phyloP scores from a whole-genome alignment of 2,329 filamentous ascomycete genomes.

The Scytalidium sp. region DNA sequence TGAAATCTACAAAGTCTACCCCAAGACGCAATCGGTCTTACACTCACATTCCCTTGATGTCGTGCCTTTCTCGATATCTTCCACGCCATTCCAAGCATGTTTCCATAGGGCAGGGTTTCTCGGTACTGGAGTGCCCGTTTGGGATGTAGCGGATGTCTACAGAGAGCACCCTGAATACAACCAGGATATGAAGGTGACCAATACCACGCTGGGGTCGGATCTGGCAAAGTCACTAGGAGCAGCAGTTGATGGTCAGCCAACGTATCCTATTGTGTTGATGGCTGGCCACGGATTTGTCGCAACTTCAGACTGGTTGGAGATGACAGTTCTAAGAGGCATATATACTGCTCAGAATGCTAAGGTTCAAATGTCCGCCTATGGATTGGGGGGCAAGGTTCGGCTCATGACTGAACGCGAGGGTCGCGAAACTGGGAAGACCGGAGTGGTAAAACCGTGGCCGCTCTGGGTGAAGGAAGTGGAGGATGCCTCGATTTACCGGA shows the following conservation, averaged over 20 bases:
- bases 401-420: constrained; percentile 15
- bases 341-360: constrained; percentile 42
- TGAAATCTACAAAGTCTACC: constrained; percentile 41
- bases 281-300: constrained; percentile 41
- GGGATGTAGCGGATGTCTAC: constrained; percentile 28
- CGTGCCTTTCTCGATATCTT: constrained; percentile 37
- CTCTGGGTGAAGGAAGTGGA: constrained; percentile 29
- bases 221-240: constrained; percentile 31
- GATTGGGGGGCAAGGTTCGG: constrained; percentile 5
- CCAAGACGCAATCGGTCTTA: constrained; percentile 35
- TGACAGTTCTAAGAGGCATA: constrained; percentile 37
- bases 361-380: constrained; percentile 37
- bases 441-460: constrained; percentile 22
- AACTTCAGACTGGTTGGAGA: constrained; percentile 32
- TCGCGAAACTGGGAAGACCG: constrained; percentile 17
- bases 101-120: constrained; percentile 44
- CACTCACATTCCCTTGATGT: constrained; percentile 42
- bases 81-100: constrained; percentile 36
- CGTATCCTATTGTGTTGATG: constrained; percentile 39
- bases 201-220: constrained; percentile 27
- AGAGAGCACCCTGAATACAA: constrained; percentile 21
- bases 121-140: constrained; percentile 27
- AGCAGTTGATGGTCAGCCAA: too few species aligned
- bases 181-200: constrained; percentile 36
- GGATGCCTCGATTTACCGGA: constrained; percentile 23